Conservation (phyloP, 202 grass and related monocot genomes). For the Digitaria exilis region DNA sequence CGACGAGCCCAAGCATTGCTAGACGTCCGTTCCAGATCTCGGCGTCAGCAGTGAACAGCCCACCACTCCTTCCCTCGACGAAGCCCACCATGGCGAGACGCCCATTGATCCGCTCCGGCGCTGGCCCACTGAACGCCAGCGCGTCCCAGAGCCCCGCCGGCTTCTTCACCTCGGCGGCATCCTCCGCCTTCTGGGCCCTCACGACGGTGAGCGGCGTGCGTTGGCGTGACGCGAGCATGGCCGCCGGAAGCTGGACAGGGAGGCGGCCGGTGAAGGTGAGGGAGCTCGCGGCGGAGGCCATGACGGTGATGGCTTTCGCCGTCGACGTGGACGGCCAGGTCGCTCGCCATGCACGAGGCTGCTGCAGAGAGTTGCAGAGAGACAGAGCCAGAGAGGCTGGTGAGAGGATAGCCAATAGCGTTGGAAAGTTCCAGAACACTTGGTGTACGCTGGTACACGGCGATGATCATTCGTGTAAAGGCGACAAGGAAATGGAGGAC, state of each 20-base stretch:
- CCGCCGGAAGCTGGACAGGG: background rate
- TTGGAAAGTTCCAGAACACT: too few relatives aligned
- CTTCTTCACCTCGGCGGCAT: background rate
- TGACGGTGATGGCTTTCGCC: background rate
- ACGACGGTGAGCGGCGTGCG: background rate
- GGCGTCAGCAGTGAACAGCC: conserved; percentile 31
- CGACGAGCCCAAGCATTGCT: conserved; percentile 58
- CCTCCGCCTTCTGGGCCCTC: conserved; percentile 21
- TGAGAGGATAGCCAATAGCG: too few relatives aligned
- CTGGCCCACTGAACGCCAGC: conserved; percentile 57
- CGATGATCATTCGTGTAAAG: too few relatives aligned
- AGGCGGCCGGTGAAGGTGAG: background rate
- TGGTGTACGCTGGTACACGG: too few relatives aligned
- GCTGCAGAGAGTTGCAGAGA: too few relatives aligned
- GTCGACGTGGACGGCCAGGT: background rate
- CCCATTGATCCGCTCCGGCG: conserved; percentile 62
- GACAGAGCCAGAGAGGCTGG: too few relatives aligned
- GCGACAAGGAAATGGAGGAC: too few relatives aligned
- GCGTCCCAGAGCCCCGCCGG: conserved; percentile 26
- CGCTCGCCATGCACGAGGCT: background rate
- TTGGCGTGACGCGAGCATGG: background rate
- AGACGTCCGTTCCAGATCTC: conserved; percentile 49
- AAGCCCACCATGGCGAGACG: conserved; percentile 64
- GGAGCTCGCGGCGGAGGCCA: conserved; percentile 15
- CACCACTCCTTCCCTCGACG: background rate